Percentiles rank a stretch among this genome's conserved stretches.
phyloP scores from a whole-genome alignment of 2,329 filamentous ascomycete species.

The Pseudogymnoascus sp. region DNA sequence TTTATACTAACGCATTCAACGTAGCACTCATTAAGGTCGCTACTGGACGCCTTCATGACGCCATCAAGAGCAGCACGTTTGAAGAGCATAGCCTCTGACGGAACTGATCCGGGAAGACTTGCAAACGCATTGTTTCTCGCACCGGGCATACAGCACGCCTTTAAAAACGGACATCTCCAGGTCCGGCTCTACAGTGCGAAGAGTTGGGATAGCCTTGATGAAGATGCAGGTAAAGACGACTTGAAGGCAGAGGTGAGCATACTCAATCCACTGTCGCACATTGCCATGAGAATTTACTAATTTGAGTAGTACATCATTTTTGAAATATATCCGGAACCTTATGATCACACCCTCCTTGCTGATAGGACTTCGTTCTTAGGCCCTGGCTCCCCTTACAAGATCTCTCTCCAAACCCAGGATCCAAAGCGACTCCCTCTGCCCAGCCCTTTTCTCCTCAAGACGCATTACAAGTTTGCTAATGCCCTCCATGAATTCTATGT shows the following conservation, averaged over 20 bases:
- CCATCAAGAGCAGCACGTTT: background rate
- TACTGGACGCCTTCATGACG: background rate
- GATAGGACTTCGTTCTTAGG: background rate
- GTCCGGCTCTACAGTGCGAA: background rate
- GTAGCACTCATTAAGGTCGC: background rate
- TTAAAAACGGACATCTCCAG: background rate
- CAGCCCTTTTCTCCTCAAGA: background rate
- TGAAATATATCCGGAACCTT: background rate
- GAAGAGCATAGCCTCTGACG: background rate
- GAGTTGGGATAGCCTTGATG: background rate
- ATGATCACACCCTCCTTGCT: background rate
- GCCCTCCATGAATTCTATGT: background rate
- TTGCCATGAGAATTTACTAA: background rate
- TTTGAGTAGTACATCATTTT: background rate
- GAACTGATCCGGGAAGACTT: background rate
- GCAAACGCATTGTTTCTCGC: background rate
- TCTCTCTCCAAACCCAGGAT: background rate
- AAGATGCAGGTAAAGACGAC: background rate
- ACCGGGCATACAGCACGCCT: background rate
- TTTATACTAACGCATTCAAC: background rate
- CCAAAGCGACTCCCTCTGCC: background rate
- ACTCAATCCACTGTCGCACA: background rate
- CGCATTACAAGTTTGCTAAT: background rate
- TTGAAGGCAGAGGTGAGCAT: background rate
- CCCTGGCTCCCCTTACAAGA: background rate